Conservation (phyloP, 495 filamentous ascomycete species). For the Podospora anserina region DNA sequence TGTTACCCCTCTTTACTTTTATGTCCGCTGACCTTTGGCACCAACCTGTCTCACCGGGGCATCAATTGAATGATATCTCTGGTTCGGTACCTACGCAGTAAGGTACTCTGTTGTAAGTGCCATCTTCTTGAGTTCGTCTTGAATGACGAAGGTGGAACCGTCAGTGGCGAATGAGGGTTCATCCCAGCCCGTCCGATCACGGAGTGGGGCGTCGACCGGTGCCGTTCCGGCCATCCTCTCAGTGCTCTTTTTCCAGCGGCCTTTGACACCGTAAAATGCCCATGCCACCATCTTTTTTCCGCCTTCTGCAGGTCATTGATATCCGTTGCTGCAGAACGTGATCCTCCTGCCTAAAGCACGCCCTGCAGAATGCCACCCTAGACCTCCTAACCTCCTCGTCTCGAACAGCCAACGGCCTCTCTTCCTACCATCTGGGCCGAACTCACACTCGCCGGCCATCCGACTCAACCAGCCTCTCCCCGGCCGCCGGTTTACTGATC, state of each 20-base stretch:
- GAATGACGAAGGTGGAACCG: not conserved
- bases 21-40: not conserved
- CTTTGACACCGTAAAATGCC: not conserved
- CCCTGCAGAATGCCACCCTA: not conserved
- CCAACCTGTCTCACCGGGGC: not conserved
- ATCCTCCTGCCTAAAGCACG: not conserved
- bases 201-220: not conserved
- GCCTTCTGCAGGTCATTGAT: not conserved
- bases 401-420: not conserved
- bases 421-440: not conserved
- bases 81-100: not conserved
- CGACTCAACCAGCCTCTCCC: not conserved
- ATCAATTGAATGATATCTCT: not conserved
- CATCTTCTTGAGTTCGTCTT: not conserved
- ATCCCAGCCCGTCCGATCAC: slow-evolving; percentile 6
- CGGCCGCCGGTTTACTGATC: slow-evolving; percentile 1
- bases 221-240: not conserved
- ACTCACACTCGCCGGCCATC: not conserved
- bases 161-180: slow-evolving; percentile 2
- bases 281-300: not conserved
- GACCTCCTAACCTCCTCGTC: not conserved
- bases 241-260: not conserved
- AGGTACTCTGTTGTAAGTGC: not conserved
- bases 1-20: not conserved
- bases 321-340: not conserved